Evolutionary conservation across 331 rosid species (phyloP), one percentile per base, ranked within the genome.

Genomic region (Malus hybrid): DNA sequence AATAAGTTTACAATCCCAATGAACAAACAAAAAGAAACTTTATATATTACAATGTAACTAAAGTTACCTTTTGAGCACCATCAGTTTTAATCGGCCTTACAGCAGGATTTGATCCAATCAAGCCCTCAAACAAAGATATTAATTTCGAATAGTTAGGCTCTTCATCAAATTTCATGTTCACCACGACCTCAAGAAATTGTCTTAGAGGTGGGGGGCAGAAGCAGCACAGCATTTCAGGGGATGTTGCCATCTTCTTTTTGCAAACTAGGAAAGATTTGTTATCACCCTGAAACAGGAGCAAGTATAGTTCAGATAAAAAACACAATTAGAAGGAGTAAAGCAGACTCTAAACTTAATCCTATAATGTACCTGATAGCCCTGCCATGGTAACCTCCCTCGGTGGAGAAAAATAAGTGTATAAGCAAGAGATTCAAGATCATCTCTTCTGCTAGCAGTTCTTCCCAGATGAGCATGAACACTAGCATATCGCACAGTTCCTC

Each of bases 401-500:
- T 85, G 91, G 68, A 92, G 97, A 82, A 92, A 92, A 73, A 92
- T 85, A 24, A 92, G 89, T 56, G 97, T 92, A 83, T 92, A 92
- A 36, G 97, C 97, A 73, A 92, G 93, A 36, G 97, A 92, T 80
- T 92, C 97, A 19, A 87, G 91, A 79, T 87, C 91, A 44, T 87
- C 91, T 76, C 91, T 88, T 90, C 98, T 89, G 73, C 98, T 93
- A 62, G 98, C 98, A 64, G 92, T 88, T 88, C 92, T 83, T 78
- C 92, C 92, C 80, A 88, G 78, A 68, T 88, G 92, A 63, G 98
- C 98, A 78, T 93, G 98, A 63, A 90, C 98, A 72, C 98, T 93
- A 56, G 98, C 98, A 70, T 93, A 93, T 73, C 98, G 89, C 63
- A 93, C 98, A 29, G 98, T 93, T 79, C 98, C 98, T 81, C 98